These are phyloP conservation scores for Chenopodium album DNA, from an alignment of 148 eudicot species.

Conservation along the genomic window DNA sequence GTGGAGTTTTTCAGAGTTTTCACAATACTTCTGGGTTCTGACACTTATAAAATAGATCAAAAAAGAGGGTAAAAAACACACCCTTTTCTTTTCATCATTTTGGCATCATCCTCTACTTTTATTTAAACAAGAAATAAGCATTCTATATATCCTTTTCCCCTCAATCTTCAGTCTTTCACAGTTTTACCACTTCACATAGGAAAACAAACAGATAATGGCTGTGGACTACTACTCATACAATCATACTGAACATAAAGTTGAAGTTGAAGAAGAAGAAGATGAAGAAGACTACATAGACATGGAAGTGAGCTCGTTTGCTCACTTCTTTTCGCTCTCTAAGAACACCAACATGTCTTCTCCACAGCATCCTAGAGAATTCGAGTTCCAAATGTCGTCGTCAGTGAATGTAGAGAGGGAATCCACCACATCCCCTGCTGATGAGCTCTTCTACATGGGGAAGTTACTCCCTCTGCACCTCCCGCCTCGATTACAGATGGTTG, in stretches of 20 bases:
- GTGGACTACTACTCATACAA: slow-evolving; percentile 19
- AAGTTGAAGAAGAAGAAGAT: slow-evolving; percentile 28
- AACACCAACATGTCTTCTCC: slow-evolving; percentile 1
- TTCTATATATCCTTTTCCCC: neutral
- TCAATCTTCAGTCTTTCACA: neutral
- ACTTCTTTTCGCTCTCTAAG: slow-evolving; percentile 33
- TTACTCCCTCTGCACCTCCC: slow-evolving; percentile 84
- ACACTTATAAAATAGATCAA: neutral
- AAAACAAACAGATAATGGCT: slow-evolving; percentile 29
- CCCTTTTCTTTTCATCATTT: slow-evolving; percentile 15
- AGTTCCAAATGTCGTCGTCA: slow-evolving; percentile 64
- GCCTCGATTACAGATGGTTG: slow-evolving; percentile 65
- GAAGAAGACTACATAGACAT: slow-evolving; percentile 82
- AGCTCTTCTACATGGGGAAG: slow-evolving; percentile 79
- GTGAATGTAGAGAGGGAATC: slow-evolving; percentile 39
- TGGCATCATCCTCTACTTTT: slow-evolving; percentile 23
- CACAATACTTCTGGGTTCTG: slow-evolving; percentile 19
- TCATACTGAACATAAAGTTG: neutral
- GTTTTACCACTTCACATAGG: neutral
- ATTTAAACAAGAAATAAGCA: neutral
- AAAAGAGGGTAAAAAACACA: neutral
- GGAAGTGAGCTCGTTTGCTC: slow-evolving; percentile 55
- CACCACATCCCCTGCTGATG: slow-evolving; percentile 71
- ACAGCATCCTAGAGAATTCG: slow-evolving; percentile 45
- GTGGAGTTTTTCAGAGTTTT: slow-evolving; percentile 26